Evolutionary conservation across 352 stramenopile genomes (phyloP), one percentile per base, ranked within the genome.

Genomic region (Globisporangium radiosum): DNA sequence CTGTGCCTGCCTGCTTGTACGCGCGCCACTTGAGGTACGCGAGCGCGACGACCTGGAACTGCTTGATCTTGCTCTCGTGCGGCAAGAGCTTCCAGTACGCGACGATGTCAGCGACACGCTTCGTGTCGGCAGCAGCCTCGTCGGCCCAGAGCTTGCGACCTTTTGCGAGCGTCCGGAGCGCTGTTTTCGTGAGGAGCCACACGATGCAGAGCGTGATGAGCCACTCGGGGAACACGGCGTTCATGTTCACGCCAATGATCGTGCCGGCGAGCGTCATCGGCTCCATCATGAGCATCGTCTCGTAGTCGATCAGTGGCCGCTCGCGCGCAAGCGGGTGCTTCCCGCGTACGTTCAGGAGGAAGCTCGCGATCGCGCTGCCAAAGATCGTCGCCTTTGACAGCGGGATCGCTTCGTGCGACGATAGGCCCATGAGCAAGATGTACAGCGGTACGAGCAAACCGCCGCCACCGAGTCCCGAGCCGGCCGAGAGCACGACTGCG

Each of bases 221-320:
- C 80, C 82, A 94, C 66, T 94, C 82, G 8, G 84, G 84, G 52
- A 89, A 92, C 5, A 65, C 76, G 5, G 80, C 81, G 68, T 92
- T 94, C 73, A 94, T 81, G 66, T 89, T 88, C 43, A 94, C 84
- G 52, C 84, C 84, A 39, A 92, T 84, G 63, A 92, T 92, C n/a
- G 84, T 94, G 38, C 84, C 81, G 0, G 84, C 84, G 7, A 94
- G 73, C 17, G 84, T 94, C 84, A 94, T 91, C 36, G 84, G 84
- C 62, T 94, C 84, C 81, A 94, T 88, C 49, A 94, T 75, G 48
- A 94, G 59, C 54, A 92, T 79, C 4, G 82, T 88, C 68, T 94
- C 84, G 57, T 91, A 94, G 67, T 94, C 81, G 42, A 94, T 94
- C 9, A 94, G 57, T 8, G 79, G 80, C 3, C 80, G 75, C 38